Evolutionary conservation across 1,284 basidiomycete species (phyloP).

Genomic region (Uromyces viciae-fabae): DNA sequence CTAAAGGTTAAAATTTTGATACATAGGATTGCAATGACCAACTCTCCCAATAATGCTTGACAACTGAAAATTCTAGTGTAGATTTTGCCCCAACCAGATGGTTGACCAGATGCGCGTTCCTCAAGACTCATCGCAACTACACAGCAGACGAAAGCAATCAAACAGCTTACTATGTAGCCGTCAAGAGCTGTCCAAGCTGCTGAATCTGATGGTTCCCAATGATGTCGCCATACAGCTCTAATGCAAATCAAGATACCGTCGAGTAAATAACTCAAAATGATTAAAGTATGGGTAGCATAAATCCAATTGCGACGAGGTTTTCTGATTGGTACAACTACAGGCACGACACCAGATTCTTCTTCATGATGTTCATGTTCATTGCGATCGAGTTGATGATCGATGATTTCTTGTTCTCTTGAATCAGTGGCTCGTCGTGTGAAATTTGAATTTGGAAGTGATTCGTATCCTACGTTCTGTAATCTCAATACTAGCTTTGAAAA

Average conservation of each 20-base stretch:
- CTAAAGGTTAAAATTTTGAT: constrained; percentile 13
- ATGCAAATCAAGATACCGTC: constrained; percentile 62
- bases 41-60: constrained; percentile 30
- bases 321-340: constrained; percentile 68
- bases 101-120: constrained; percentile 25
- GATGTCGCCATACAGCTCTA: constrained; percentile 64
- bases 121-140: constrained; percentile 35
- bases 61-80: constrained; percentile 26
- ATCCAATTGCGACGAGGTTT: constrained; percentile 70
- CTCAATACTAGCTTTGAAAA: constrained; percentile 37
- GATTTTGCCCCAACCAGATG: constrained; percentile 35
- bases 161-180: constrained; percentile 18
- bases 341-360: constrained; percentile 60
- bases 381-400: neutral
- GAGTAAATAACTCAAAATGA: constrained; percentile 50
- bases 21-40: constrained; percentile 19
- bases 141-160: constrained; percentile 27
- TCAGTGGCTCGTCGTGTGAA: constrained; percentile 5
- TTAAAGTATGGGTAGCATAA: constrained; percentile 65
- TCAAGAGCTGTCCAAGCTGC: constrained; percentile 29
- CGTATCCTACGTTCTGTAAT: constrained; percentile 42
- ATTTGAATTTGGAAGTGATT: constrained; percentile 22
- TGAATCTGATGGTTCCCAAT: constrained; percentile 59
- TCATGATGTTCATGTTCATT: neutral
- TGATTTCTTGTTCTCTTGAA: neutral